phyloP scores from a whole-genome alignment of 352 stramenopile species.

The Phytophthora tentaculata region DNA sequence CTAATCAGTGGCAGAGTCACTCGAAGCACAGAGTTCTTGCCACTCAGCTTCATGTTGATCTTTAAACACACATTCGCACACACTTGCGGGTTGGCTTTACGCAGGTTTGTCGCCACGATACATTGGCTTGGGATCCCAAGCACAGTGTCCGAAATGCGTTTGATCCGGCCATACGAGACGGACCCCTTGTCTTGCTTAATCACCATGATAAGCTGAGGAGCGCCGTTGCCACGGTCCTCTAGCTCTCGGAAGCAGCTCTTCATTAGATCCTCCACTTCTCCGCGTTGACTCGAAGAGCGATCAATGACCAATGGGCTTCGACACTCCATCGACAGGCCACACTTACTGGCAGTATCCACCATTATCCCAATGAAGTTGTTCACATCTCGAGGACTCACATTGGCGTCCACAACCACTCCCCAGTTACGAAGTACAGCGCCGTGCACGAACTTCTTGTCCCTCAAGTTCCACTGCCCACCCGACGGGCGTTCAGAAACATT shows the following conservation, averaged over 20 bases:
- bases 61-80: slow-evolving; percentile 70
- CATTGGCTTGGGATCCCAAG: slow-evolving; percentile 75
- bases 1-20: slow-evolving; percentile 49
- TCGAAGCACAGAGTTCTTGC: slow-evolving; percentile 62
- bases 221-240: slow-evolving; percentile 22
- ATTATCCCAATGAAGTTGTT: slow-evolving; percentile 48
- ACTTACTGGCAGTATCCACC: slow-evolving; percentile 37
- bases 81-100: slow-evolving; percentile 50
- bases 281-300: slow-evolving; percentile 12
- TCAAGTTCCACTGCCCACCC: slow-evolving; percentile 75
- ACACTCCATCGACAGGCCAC: slow-evolving; percentile 44
- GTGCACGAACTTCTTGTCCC: slow-evolving; percentile 68
- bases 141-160: slow-evolving; percentile 66
- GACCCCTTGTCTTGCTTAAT: slow-evolving; percentile 50
- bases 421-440: slow-evolving; percentile 50
- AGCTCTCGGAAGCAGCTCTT: slow-evolving; percentile 50
- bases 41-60: slow-evolving; percentile 78
- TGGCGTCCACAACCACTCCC: slow-evolving; percentile 58
- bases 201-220: slow-evolving; percentile 60
- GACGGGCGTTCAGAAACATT: slow-evolving; percentile 66
- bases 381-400: slow-evolving; percentile 33
- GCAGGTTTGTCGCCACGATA: slow-evolving; percentile 51
- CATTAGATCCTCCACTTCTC: slow-evolving; percentile 69
- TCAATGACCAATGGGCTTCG: slow-evolving; percentile 31
- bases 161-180: slow-evolving; percentile 58